Evolutionary conservation across 1,284 basidiomycete genomes (phyloP), one percentile per base, ranked within the genome.

Genomic region (Melampsora abietis-canadensis): DNA sequence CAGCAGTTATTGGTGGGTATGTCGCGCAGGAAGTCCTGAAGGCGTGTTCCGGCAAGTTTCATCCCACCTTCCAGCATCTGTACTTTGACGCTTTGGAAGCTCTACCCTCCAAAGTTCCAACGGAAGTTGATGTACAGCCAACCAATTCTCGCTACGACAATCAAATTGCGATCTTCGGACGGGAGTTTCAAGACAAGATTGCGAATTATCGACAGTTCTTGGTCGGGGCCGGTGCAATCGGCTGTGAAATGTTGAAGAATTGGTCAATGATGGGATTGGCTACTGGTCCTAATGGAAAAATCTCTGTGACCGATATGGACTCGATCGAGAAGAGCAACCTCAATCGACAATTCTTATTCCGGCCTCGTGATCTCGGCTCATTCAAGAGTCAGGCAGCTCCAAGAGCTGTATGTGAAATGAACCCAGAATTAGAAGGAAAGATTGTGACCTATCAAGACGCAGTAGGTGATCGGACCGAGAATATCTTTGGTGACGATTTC

Each of bases 171-270:
- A 94, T 99, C 17, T 95, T 99, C 79, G 96, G 96, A 21, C 90
- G 88, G 81, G 82, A 84, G 1, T 98, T 98, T 88, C 96, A 99
- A 80, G 86, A 91, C 51, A 97, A 93, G 85, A 90, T 99, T 76
- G 87, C 88, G 68, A 91, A 92, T 81, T 89, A 92, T 81, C 87
- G 91, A 59, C 92, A 98, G 81, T 99, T 99, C 87, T 87, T 99
- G 37, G 96, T 99, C 68, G 96, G 96, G 8, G 90, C 95, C 27
- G 96, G 96, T 76, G 96, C 96, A 61, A 99, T 99, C 82, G 96
- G 96, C 30, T 99, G 97, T 81, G 96, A 99, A 84, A 98, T 98
- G 96, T 85, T 99, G 80, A 99, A 99, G 86, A 99, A 99, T 84
- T 99, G 96, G 96, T 91, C 92, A 79, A 94, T 99, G 93, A 97